Percentiles rank a stretch among this genome's conserved stretches.
Conservation (phyloP, 2,329 filamentous ascomycete species). For the Cucurbitaria berberidis region DNA sequence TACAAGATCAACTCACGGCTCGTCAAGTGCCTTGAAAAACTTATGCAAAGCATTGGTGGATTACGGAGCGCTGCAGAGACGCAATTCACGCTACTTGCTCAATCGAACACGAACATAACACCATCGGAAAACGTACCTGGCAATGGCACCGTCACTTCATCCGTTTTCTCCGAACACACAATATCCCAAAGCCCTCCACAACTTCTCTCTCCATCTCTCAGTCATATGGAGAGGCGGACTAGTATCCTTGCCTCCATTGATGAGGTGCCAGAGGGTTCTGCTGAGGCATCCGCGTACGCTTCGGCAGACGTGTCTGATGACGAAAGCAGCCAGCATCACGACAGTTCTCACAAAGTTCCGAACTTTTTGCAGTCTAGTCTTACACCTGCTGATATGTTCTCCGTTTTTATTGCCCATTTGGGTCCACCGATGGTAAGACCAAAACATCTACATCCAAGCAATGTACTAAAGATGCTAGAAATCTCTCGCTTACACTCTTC, state of each 20-base stretch:
- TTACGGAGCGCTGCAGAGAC: constrained; percentile 86
- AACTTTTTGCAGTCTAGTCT: constrained; percentile 38
- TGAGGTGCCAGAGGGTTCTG: constrained; percentile 48
- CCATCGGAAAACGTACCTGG: constrained; percentile 15
- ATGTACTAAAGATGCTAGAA: constrained; percentile 59
- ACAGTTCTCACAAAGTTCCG: constrained; percentile 28
- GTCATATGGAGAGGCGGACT: constrained; percentile 38
- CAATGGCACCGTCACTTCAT: constrained; percentile 31
- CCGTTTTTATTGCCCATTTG: constrained; percentile 84
- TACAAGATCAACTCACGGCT: constrained; percentile 80
- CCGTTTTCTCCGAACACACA: constrained; percentile 30
- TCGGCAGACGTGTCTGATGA: constrained; percentile 41
- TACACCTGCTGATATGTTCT: constrained; percentile 83
- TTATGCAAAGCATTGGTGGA: constrained; percentile 89
- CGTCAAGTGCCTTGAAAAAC: constrained; percentile 80
- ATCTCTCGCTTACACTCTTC: constrained; percentile 88
- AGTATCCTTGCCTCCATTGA: constrained; percentile 52
- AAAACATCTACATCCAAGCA: not conserved
- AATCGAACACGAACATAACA: constrained; percentile 51
- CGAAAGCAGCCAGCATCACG: constrained; percentile 23
- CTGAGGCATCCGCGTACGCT: constrained; percentile 31
- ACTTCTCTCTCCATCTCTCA: constrained; percentile 38
- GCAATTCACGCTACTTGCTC: constrained; percentile 83
- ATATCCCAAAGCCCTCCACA: constrained; percentile 33
- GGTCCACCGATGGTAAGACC: constrained; percentile 79